phyloP scores from a whole-genome alignment of 2,329 filamentous ascomycete species.

The Ceratocystis diversiconidia region DNA sequence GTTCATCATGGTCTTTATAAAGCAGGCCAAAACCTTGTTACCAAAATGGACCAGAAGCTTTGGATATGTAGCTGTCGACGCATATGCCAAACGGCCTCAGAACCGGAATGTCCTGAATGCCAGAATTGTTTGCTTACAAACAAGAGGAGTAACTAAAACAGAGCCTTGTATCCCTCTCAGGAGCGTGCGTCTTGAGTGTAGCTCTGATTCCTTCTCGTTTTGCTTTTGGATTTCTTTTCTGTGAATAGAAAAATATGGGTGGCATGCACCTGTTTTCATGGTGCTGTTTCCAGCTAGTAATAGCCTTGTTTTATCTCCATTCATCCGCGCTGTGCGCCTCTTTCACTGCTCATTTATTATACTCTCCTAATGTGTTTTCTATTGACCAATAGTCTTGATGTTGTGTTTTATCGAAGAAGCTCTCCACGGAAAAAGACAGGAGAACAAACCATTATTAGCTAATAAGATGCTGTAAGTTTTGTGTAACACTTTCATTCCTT shows the following conservation, averaged over 20 bases:
- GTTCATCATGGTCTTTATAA: slow-evolving; percentile 27
- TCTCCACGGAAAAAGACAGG: neutral
- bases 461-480: neutral
- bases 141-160: too few species aligned
- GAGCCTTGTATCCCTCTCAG: too few species aligned
- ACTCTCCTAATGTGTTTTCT: neutral
- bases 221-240: neutral
- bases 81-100: slow-evolving; percentile 27
- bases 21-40: slow-evolving; percentile 28
- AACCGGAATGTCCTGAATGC: slow-evolving; percentile 27
- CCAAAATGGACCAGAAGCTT: slow-evolving; percentile 27
- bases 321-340: neutral
- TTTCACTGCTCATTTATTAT: neutral
- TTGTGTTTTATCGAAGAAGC: neutral
- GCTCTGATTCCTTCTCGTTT: neutral
- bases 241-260: neutral
- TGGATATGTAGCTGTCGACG: slow-evolving; percentile 30
- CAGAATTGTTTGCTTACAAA: slow-evolving; percentile 20
- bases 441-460: neutral
- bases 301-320: neutral
- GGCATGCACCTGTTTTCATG: neutral
- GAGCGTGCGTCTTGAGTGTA: neutral
- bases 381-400: neutral
- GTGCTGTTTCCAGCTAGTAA: neutral
- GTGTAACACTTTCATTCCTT: neutral